phyloP scores from a whole-genome alignment of 139 green algal genomes.

The Tetradesmus lagerheimii region DNA sequence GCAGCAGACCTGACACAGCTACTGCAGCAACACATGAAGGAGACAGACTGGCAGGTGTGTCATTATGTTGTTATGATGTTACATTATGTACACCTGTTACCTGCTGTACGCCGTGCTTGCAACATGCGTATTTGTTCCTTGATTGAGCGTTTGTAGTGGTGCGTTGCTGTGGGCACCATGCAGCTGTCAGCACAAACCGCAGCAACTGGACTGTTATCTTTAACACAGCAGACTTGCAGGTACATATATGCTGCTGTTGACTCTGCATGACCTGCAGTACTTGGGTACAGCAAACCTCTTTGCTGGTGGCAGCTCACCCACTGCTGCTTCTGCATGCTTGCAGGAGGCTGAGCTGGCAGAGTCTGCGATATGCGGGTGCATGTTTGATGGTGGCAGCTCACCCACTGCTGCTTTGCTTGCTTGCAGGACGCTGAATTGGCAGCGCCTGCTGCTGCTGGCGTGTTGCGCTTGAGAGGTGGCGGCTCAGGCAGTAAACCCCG shows the following conservation, averaged over 20 bases:
- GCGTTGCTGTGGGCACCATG: too few species aligned
- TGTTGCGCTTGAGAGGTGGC: background rate
- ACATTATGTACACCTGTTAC: background rate
- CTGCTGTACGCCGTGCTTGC: background rate
- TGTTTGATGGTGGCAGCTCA: background rate
- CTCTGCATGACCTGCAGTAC: too few species aligned
- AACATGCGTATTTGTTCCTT: too few species aligned
- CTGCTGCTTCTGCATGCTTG: background rate
- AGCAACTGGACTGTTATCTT: too few species aligned
- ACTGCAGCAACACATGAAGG: conserved; percentile 48
- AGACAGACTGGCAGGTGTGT: conserved; percentile 34
- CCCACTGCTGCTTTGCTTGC: background rate
- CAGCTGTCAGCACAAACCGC: too few species aligned
- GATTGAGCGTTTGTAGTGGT: too few species aligned
- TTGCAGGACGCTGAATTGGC: conserved; percentile 21
- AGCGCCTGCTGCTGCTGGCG: background rate
- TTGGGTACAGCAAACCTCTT: too few species aligned
- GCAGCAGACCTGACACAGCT: conserved; percentile 41
- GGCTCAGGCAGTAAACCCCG: background rate
- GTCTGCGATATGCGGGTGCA: too few species aligned
- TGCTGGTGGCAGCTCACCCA: too few species aligned
- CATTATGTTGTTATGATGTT: too few species aligned
- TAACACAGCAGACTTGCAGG: conserved; percentile 41
- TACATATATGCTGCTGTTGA: too few species aligned
- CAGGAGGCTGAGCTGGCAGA: conserved; percentile 27